These are phyloP conservation scores for Evernia prunastri DNA, from an alignment of 495 filamentous ascomycete species.

Conservation along the genomic window DNA sequence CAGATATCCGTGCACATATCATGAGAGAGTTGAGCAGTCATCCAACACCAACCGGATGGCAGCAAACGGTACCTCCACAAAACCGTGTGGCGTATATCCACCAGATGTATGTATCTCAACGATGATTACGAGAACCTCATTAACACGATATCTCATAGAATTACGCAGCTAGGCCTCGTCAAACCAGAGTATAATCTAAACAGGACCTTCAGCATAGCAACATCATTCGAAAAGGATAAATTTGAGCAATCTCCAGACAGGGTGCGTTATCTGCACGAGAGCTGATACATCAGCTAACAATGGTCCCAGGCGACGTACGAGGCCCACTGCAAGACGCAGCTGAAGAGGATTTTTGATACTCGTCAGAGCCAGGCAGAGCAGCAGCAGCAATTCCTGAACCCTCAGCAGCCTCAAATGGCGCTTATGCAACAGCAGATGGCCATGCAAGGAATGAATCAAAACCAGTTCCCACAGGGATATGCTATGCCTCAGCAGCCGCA, in stretches of 20 bases:
- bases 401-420: slow-evolving; percentile 42
- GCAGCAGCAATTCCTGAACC: slow-evolving; percentile 44
- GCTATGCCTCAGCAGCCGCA: slow-evolving; percentile 6
- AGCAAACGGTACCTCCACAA: slow-evolving; percentile 37
- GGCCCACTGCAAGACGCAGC: slow-evolving; percentile 26
- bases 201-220: slow-evolving; percentile 40
- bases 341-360: slow-evolving; percentile 36
- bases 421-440: slow-evolving; percentile 43
- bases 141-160: slow-evolving; percentile 2
- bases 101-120: slow-evolving; percentile 41
- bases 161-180: slow-evolving; percentile 39
- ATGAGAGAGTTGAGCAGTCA: slow-evolving; percentile 35
- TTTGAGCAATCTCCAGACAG: slow-evolving; percentile 42
- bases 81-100: slow-evolving; percentile 38
- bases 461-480: slow-evolving; percentile 2
- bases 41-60: slow-evolving; percentile 42
- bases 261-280: slow-evolving; percentile 30
- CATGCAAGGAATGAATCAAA: slow-evolving; percentile 24
- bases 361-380: slow-evolving; percentile 32
- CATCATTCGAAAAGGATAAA: slow-evolving; percentile 43
- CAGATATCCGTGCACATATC: slow-evolving; percentile 36
- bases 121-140: not conserved
- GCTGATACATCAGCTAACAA: not conserved
- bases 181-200: slow-evolving; percentile 41
- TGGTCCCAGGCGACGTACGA: not conserved